A percentile compares a stretch with the other conserved stretches of the same genome.
These are phyloP conservation scores for Epichloe gansuensis DNA, from an alignment of 2,329 filamentous ascomycete genomes.

Conservation along the genomic window DNA sequence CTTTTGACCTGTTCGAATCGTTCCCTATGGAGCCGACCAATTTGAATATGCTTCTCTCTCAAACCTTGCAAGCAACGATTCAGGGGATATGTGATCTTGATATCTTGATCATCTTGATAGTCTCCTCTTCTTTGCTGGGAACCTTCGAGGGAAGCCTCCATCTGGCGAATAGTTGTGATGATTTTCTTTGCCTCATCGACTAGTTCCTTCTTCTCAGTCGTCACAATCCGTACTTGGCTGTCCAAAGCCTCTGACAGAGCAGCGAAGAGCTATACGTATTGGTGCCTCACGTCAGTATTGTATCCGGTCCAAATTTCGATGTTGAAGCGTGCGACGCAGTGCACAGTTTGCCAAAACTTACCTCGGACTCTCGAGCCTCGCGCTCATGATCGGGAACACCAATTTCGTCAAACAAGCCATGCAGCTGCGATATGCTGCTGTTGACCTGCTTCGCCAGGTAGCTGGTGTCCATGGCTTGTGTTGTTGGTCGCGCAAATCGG, in stretches of 20 bases:
- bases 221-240: constrained; percentile 75
- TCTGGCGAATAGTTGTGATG: constrained; percentile 77
- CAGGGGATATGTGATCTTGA: constrained; percentile 73
- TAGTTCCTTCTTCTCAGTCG: constrained; percentile 78
- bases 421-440: constrained; percentile 81
- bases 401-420: constrained; percentile 94
- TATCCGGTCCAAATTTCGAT: too few species aligned
- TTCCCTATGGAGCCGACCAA: constrained; percentile 75
- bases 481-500: not conserved
- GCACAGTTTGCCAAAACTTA: constrained; percentile 20
- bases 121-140: constrained; percentile 45
- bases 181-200: constrained; percentile 80
- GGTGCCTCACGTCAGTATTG: not conserved
- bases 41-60: constrained; percentile 72
- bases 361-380: constrained; percentile 79
- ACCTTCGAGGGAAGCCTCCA: constrained; percentile 83
- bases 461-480: constrained; percentile 62
- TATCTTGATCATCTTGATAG: constrained; percentile 52
- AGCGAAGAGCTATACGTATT: constrained; percentile 57
- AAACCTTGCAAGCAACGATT: constrained; percentile 64
- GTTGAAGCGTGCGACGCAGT: too few species aligned
- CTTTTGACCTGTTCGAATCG: constrained; percentile 93
- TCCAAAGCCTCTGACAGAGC: constrained; percentile 85
- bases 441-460: constrained; percentile 93
- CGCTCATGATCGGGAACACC: constrained; percentile 90